phyloP scores from a whole-genome alignment of 2,329 filamentous ascomycete genomes.

The Pleurostoma richardsiae region DNA sequence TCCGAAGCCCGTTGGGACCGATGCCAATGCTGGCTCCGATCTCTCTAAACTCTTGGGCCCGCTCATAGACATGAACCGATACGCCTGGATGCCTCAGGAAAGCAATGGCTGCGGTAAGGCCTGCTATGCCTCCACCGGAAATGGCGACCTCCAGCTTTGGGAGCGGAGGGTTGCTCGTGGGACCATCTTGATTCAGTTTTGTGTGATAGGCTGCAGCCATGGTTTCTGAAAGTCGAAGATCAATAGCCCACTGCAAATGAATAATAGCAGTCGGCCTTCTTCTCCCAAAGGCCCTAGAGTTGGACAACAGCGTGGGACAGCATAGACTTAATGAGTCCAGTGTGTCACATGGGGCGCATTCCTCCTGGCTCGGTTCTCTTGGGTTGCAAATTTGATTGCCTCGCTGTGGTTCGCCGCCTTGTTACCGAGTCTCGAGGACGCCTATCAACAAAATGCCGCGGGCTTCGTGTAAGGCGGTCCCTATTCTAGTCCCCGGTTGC shows the following conservation, averaged over 20 bases:
- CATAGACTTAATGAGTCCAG: not conserved
- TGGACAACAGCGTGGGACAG: not conserved
- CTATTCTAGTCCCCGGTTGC: too few relatives aligned
- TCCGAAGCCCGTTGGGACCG: constrained; percentile 47
- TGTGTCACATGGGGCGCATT: too few relatives aligned
- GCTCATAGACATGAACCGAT: constrained; percentile 44
- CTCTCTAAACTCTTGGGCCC: constrained; percentile 37
- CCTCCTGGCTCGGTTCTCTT: too few relatives aligned
- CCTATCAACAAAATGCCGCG: too few relatives aligned
- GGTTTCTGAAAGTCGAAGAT: not conserved
- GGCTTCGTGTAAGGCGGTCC: too few relatives aligned
- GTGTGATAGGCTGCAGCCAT: not conserved
- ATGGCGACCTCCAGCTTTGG: constrained; percentile 16
- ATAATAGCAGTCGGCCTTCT: not conserved
- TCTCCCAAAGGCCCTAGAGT: not conserved
- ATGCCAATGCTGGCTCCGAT: constrained; percentile 43
- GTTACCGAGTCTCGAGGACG: too few relatives aligned
- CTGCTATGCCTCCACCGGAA: constrained; percentile 29
- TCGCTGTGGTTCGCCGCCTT: too few relatives aligned
- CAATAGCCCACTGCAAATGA: not conserved
- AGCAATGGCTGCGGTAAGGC: constrained; percentile 28
- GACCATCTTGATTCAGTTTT: not conserved
- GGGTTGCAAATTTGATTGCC: too few relatives aligned
- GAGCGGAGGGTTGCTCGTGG: not conserved
- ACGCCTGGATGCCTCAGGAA: constrained; percentile 25